Base-by-base conservation (phyloP, 768 basidiomycete species). In the Tulasnella sp. region DNA sequence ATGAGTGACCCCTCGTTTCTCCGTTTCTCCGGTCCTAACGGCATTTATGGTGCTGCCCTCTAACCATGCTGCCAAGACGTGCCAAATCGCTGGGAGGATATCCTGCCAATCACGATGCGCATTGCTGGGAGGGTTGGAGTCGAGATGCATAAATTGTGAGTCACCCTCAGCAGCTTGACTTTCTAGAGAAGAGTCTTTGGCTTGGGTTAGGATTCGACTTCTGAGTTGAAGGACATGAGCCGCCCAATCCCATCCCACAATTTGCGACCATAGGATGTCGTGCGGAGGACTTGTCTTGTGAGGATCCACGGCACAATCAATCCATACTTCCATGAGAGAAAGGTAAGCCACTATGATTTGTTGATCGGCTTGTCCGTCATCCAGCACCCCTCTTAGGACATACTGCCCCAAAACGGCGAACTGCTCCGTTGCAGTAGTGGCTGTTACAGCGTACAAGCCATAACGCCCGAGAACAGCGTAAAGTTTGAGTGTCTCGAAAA, bases 261-360 rank as follows among this genome's bases (percentile, higher is more conserved):
- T 72, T 64, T 91, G 88, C 55, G 83, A 87, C 93, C 94, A 98
- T 7, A 85, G 69, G 48, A 97, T 80, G 52, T 87, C 89, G 68
- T 98, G 94, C 6, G 74, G 75, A 0, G 90, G 90, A 2, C 81
- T 84, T 6, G 90, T 93, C 54, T 75, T 74, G 65, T 98, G 94
- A 5, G 94, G 93, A 64, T 98, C 86, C n/a, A 80, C 77, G 0
- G 91, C 89, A 62, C 88, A 93, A 2, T 78, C 72, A 5, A 74
- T 83, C 92, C 91, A 97, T 0, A 74, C 71, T 58, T 79, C 77
- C 2, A 89, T 62, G 7, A 90, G 69, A 8, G 70, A 69, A 4
- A 77, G 69, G 77, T 84, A 61, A 29, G 32, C 3, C 58, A 34
- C 17, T 52, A 56, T 25, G 39, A 17, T 19, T n/a, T 12, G 25